A percentile compares a stretch with the other conserved stretches of the same genome.
Evolutionary conservation across 2,329 filamentous ascomycete genomes (phyloP).

Genomic region (Beauveria scarabaeidicola): DNA sequence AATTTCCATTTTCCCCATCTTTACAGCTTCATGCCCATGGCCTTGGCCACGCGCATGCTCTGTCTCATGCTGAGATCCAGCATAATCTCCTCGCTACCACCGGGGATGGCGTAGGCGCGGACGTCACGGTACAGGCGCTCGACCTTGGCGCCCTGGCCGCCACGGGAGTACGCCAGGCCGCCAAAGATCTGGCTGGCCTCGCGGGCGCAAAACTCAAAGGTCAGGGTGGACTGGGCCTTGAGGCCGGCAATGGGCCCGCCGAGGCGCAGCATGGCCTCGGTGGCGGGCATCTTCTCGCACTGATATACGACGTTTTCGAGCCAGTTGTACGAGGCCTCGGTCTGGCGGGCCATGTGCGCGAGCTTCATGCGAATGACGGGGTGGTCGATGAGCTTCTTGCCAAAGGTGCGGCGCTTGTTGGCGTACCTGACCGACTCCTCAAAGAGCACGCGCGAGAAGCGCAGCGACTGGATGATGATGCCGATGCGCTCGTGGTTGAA

Average conservation of each 20-base stretch:
- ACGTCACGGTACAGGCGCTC: slow-evolving; percentile 94
- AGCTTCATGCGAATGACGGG: slow-evolving; percentile 96
- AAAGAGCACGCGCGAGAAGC: slow-evolving; percentile 94
- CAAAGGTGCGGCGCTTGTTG: slow-evolving; percentile 93
- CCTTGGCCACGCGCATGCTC: slow-evolving; percentile 78
- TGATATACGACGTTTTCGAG: slow-evolving; percentile 93
- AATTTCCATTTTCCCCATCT: not conserved
- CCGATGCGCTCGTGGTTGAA: slow-evolving; percentile 99
- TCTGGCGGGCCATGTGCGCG: slow-evolving; percentile 95
- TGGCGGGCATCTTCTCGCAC: slow-evolving; percentile 85
- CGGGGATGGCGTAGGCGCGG: slow-evolving; percentile 90
- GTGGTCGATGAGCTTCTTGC: slow-evolving; percentile 93
- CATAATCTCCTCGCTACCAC: slow-evolving; percentile 98
- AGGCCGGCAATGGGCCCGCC: slow-evolving; percentile 88
- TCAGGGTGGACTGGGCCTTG: slow-evolving; percentile 89
- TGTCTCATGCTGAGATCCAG: slow-evolving; percentile 91
- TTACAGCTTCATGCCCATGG: slow-evolving; percentile 92
- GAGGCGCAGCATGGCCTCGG: slow-evolving; percentile 90
- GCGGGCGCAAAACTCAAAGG: slow-evolving; percentile 94
- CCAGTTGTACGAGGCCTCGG: slow-evolving; percentile 96
- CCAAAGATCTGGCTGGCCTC: slow-evolving; percentile 98
- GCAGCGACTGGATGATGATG: slow-evolving; percentile 94
- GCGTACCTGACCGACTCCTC: slow-evolving; percentile 96
- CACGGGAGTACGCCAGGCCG: slow-evolving; percentile 82
- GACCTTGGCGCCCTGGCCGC: slow-evolving; percentile 90